Base-by-base conservation (phyloP, 495 filamentous ascomycete species). In the Hypoxylon crocopeplum region DNA sequence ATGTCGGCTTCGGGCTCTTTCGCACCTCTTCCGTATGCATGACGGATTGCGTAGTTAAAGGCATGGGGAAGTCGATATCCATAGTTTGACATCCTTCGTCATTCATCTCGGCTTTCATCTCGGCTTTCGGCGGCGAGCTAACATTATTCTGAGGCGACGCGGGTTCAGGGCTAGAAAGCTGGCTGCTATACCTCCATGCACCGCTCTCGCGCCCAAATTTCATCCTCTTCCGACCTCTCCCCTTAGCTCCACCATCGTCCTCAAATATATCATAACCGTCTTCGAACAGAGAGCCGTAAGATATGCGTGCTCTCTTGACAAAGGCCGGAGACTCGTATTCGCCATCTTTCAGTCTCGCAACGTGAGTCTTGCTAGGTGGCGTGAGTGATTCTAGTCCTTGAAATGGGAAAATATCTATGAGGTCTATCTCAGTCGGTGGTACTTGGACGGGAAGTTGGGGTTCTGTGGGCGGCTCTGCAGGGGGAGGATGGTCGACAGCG, bases 241-340 rank as follows among this genome's bases (percentile, higher is more conserved):
- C 84, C 13, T 78, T 82, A 17, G 85, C 74, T 0, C 85, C 86
- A 67, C 87, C 89, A 54, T 88, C 86, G 25, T 92, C 86, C 5
- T 76, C 79, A 48, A 95, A 92, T 12, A 88, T 85, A 60, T 90
- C 84, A 52, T 84, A 82, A 10, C 73, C 75, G 7, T 80, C 78
- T 55, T 86, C 80, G 16, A 85, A 78, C 0, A 86, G 69, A 1
- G 81, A 79, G 0, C 83, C 84, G 51, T 83, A 84, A 1, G 85
- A 89, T 4, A 84, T 69, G 37, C 87, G 79, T 13, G 79, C 75
- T 19, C 86, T 77, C 60, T 86, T 90, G 15, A 90, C 62, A 57
- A 95, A 94, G 6, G 88, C 89, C 4, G 92, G 91, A 4, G 92
- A 94, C 16, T 80, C 75, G 78, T 84, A 94, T 66, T 79, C 75